Evolutionary conservation across 768 basidiomycete genomes (phyloP).

Genomic region (Guyanaporus albipodus): DNA sequence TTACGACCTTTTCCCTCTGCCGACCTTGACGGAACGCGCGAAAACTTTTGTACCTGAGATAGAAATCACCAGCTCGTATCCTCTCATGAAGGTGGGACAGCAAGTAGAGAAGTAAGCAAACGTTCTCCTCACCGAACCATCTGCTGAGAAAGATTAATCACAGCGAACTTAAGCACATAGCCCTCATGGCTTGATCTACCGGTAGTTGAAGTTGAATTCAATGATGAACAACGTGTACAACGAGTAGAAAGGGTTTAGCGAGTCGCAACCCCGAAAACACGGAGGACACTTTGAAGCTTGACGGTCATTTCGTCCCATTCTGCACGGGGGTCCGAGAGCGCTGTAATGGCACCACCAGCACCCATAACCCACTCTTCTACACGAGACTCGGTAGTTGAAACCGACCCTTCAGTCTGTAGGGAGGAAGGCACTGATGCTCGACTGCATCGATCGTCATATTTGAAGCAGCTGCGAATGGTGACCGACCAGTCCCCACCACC

Average conservation of each 20-base stretch:
- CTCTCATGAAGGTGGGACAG: conserved; percentile 80
- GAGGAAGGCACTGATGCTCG: conserved; percentile 10
- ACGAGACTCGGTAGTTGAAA: conserved; percentile 9
- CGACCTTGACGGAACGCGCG: conserved; percentile 47
- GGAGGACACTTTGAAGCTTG: conserved; percentile 79
- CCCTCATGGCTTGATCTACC: conserved; percentile 68
- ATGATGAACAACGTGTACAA: conserved; percentile 4
- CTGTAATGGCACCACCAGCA: conserved; percentile 96
- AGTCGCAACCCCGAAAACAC: conserved; percentile 48
- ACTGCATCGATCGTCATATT: conserved; percentile 43
- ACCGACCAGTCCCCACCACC: conserved; percentile 93
- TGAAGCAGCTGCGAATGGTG: conserved; percentile 90
- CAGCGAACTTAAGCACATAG: conserved; percentile 80
- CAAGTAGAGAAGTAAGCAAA: conserved; percentile 73
- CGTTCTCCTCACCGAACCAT: neutral
- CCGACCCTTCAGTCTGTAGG: conserved; percentile 4
- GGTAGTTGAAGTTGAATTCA: conserved; percentile 43
- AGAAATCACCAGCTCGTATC: conserved; percentile 43
- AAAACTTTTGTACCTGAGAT: conserved; percentile 32
- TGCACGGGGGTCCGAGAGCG: conserved; percentile 74
- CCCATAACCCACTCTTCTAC: conserved; percentile 73
- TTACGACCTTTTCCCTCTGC: conserved; percentile 67
- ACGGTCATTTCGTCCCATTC: conserved; percentile 95
- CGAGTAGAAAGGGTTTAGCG: conserved; percentile 9
- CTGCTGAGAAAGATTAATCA: conserved; percentile 7